Base-by-base conservation (phyloP, 139 green algal genomes). In the Micractinium sp. region DNA sequence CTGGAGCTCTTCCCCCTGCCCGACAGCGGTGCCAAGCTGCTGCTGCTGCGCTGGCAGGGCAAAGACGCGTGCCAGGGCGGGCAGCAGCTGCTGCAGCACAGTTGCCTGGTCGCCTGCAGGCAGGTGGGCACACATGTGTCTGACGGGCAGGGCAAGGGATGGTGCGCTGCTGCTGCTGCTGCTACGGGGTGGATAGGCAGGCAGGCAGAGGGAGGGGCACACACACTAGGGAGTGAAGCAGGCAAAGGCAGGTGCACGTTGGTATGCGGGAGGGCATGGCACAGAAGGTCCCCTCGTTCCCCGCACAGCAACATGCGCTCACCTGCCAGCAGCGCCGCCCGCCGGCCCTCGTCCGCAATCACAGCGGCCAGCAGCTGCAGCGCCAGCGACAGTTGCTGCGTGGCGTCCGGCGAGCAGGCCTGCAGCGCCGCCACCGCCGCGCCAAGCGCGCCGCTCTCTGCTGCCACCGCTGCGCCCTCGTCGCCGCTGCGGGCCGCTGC, bases 391-490 rank as follows among this genome's bases (percentile, higher is more conserved):
- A 60, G 20, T 29, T 47, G 38, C 82, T 86, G 63, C 5, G 35
- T 33, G 2, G 35, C 69, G 3, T 18, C 41, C 39, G 66, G 33
- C 1, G 53, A 22, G 74, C 56, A 47, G 23, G 15, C 33, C 63
- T 84, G 79, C 82, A 92, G 66, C 66, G 82, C 86, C 13, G 56
- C 38, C 14, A 79, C 71, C 1, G 83, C 82, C 14, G 91, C 92
- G 1, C 39, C 41, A 3, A 94, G 12, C 0, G 85, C 91, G 22
- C 80, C 85, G 9, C 67, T 81, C n/a, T 90, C 63, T 61, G 91
- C 79, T 13, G 87, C 47, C n/a, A 91, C 78, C 1, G 31, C 19
- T 20, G 56, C 69, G 7, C 89, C 92, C 36, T 90, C 83, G 29
- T 39, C 23, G 0, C 81, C 71, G 23, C 81, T 53, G 19, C 75